Evolutionary conservation across 169 alveolate species (phyloP).

Genomic region (Eimeria falciformis): DNA sequence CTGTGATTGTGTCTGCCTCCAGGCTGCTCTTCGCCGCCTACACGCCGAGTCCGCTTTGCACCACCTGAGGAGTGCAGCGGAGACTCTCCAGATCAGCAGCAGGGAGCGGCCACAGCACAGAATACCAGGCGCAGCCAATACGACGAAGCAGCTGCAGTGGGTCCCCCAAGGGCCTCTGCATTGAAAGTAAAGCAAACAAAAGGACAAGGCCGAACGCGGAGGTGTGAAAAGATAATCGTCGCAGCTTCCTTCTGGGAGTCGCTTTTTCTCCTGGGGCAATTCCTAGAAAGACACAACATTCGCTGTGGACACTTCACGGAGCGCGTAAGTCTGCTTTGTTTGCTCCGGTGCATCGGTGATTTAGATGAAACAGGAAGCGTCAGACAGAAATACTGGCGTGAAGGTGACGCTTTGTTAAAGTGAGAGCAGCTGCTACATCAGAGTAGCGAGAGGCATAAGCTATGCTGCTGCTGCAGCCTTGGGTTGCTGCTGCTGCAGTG

Average conservation of each 20-base stretch:
- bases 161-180: slow-evolving; percentile 1
- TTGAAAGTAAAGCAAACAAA: not conserved
- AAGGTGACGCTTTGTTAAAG: too few relatives aligned
- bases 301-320: slow-evolving; percentile 75
- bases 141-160: not conserved
- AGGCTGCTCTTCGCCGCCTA: not conserved
- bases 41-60: slow-evolving; percentile 26
- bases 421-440: too few relatives aligned
- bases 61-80: not conserved
- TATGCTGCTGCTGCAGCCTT: slow-evolving; percentile 5
- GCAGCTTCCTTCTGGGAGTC: slow-evolving; percentile 75
- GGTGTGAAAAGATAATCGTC: slow-evolving; percentile 76
- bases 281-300: slow-evolving; percentile 70
- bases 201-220: slow-evolving; percentile 3
- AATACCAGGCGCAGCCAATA: not conserved
- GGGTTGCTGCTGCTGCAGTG: slow-evolving; percentile 20
- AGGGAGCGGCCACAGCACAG: slow-evolving; percentile 17
- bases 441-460: not conserved
- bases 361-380: too few relatives aligned
- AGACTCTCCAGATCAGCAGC: not conserved
- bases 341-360: too few relatives aligned
- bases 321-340: slow-evolving; percentile 23
- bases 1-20: not conserved
- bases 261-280: slow-evolving; percentile 71
- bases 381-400: too few relatives aligned